Evolutionary conservation across 75 land plant species (phyloP).

Genomic region (Adiantum capillusveneris): DNA sequence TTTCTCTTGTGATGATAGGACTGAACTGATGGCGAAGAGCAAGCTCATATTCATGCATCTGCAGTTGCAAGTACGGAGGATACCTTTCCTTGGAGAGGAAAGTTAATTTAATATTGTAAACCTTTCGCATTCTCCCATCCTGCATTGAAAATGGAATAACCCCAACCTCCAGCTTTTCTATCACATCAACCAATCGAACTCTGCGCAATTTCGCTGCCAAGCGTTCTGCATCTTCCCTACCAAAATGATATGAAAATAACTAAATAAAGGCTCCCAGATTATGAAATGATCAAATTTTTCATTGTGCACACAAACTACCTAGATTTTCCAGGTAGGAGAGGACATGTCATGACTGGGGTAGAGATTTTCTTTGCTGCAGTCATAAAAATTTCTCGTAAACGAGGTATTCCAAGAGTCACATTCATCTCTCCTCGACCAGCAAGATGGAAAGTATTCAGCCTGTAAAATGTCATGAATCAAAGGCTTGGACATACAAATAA

Average conservation of each 20-base stretch:
- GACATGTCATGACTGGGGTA: slow-evolving; percentile 94
- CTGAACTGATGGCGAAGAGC: slow-evolving; percentile 26
- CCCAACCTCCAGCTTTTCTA: slow-evolving; percentile 63
- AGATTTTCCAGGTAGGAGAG: slow-evolving; percentile 46
- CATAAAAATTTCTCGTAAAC: slow-evolving; percentile 87
- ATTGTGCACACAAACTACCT: slow-evolving; percentile 22
- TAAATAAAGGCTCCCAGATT: too few relatives aligned
- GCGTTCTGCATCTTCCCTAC: slow-evolving; percentile 69
- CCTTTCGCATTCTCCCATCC: slow-evolving; percentile 12
- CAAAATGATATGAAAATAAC: background rate
- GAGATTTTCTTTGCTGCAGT: slow-evolving; percentile 56
- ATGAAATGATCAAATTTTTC: too few relatives aligned
- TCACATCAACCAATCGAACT: slow-evolving; percentile 58
- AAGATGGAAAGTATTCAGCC: slow-evolving; percentile 92
- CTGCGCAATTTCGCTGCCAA: slow-evolving; percentile 60
- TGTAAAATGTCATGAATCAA: slow-evolving; percentile 17
- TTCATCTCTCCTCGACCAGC: slow-evolving; percentile 98
- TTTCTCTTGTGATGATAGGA: slow-evolving; percentile 39
- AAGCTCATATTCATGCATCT: slow-evolving; percentile 33
- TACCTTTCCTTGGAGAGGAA: slow-evolving; percentile 40
- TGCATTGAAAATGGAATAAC: slow-evolving; percentile 38
- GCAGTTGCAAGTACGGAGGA: slow-evolving; percentile 37
- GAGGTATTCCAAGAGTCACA: slow-evolving; percentile 94
- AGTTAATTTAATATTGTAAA: slow-evolving; percentile 57
- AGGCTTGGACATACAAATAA: background rate